Base-by-base conservation (phyloP, 2,329 filamentous ascomycete genomes). In the Trichoderma semiorbis region DNA sequence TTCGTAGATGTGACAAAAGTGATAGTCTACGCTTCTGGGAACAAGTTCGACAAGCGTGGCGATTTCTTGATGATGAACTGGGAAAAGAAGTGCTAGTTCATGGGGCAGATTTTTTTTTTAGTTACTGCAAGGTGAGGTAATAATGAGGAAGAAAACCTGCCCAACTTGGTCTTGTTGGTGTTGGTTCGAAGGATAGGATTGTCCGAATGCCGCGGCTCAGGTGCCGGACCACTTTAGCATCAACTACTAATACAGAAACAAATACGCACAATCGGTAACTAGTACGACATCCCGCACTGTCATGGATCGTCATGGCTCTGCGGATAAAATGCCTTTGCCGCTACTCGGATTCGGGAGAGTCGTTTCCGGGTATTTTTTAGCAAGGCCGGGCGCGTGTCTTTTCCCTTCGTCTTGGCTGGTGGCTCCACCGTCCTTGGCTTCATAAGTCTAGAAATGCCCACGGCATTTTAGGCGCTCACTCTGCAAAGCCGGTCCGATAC, bases 91-190 rank as follows among this genome's bases (percentile, higher is more conserved):
- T 30, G 26, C 24, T n/a, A 30, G 26, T n/a, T 30, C n/a, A 47
- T 32, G 28, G 47, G 61, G 36, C 47, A 66, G 24, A 57, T 26
- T 50, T 39, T 30, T 34, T n/a, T n/a, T 30, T 28, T 24, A 64
- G 36, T 47, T 16, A 28, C 36, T 69, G 66, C 66, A 69, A n/a
- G 66, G 36, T 69, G 66, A 69, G 66, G 66, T 69, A 69, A 69
- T 69, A n/a, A 43, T 58, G 16, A 67, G 50, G 12, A 43, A 67
- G n/a, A 26, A 14, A 67, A 43, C 24, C 57, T 60, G 57, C 30
- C 57, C 10, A 21, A 30, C n/a, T 53, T 24, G 62, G 26, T 28
- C 11, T 24, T 53, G 10, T 65, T 8, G 65, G 34, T 30, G 50
- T 58, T 58, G 50, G 65, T 30, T 14, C 12, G 1, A n/a, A 43